Evolutionary conservation across 345 rosid genomes (phyloP).

Genomic region (Bruguiera parviflora): DNA sequence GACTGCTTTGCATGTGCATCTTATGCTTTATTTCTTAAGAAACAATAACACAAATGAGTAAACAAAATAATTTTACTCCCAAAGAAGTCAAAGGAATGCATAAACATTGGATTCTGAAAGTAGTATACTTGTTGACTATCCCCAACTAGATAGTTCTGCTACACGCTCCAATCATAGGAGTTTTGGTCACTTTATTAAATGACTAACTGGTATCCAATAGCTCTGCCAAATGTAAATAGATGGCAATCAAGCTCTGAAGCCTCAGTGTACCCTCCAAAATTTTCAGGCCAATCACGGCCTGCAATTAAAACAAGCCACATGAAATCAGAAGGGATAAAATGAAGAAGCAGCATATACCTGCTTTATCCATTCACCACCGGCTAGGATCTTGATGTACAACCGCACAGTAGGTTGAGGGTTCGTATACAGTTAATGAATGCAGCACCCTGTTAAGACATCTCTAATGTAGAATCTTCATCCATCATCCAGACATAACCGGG

Average conservation of each 20-base stretch:
- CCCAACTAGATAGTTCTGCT: conserved; percentile 23
- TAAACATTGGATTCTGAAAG: conserved; percentile 16
- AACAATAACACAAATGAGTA: conserved; percentile 11
- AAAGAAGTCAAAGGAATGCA: conserved; percentile 23
- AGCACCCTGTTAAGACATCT: conserved; percentile 30
- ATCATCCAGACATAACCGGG: conserved; percentile 78
- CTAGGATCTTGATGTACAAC: conserved; percentile 2
- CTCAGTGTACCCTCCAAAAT: conserved; percentile 24
- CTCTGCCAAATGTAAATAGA: conserved; percentile 39
- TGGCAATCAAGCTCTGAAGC: conserved; percentile 38
- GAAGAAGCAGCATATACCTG: conserved; percentile 38
- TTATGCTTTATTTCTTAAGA: conserved; percentile 24
- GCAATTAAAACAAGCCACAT: conserved; percentile 26
- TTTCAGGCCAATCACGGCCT: conserved; percentile 28
- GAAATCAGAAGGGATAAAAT: conserved; percentile 23
- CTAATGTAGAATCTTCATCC: conserved; percentile 50
- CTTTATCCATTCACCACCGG: conserved; percentile 11
- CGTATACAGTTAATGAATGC: neutral
- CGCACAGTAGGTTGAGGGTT: neutral
- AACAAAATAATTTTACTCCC: conserved; percentile 8
- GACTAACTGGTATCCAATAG: conserved; percentile 24
- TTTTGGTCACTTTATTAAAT: conserved; percentile 29
- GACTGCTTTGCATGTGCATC: neutral
- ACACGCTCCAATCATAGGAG: conserved; percentile 18
- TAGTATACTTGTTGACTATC: conserved; percentile 19